A percentile compares a stretch with the other conserved stretches of the same genome.
phyloP scores from a whole-genome alignment of 1,139 yeast species.

The Magnusiomyces paraingens region DNA sequence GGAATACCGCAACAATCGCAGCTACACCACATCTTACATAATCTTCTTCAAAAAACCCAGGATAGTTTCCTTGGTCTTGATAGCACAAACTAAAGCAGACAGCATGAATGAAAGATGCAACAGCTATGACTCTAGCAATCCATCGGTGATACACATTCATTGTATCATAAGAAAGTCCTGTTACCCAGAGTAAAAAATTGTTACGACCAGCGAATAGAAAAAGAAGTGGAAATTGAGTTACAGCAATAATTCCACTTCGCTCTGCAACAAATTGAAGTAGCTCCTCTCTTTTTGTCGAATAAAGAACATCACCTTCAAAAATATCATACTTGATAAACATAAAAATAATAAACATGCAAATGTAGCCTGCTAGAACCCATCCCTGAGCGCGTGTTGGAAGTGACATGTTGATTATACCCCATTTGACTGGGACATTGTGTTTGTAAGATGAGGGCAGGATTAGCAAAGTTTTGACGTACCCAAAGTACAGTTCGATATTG shows the following conservation, averaged over 20 bases:
- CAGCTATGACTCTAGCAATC: slow-evolving; percentile 46
- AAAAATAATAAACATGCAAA: slow-evolving; percentile 15
- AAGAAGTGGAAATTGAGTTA: slow-evolving; percentile 48
- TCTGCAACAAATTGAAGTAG: slow-evolving; percentile 39
- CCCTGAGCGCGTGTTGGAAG: slow-evolving; percentile 23
- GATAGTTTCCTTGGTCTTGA: slow-evolving; percentile 27
- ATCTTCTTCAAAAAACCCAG: slow-evolving; percentile 21
- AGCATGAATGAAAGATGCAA: slow-evolving; percentile 37
- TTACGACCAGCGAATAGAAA: slow-evolving; percentile 58
- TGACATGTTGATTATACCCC: slow-evolving; percentile 23
- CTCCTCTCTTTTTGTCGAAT: background rate
- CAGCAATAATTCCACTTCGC: slow-evolving; percentile 52
- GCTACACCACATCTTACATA: slow-evolving; percentile 45
- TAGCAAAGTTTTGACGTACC: slow-evolving; percentile 7
- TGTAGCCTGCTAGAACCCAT: slow-evolving; percentile 21
- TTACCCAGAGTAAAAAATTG: slow-evolving; percentile 49
- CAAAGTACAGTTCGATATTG: background rate
- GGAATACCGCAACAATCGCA: slow-evolving; percentile 37
- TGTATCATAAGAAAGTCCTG: slow-evolving; percentile 56
- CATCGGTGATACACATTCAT: slow-evolving; percentile 57
- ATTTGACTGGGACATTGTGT: slow-evolving; percentile 10
- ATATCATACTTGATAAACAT: slow-evolving; percentile 14
- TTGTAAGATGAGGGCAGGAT: slow-evolving; percentile 13
- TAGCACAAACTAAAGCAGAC: slow-evolving; percentile 8
- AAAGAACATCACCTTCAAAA: slow-evolving; percentile 7